phyloP scores from a whole-genome alignment of 2,329 filamentous ascomycete genomes.

The Verticillium alfalfae region DNA sequence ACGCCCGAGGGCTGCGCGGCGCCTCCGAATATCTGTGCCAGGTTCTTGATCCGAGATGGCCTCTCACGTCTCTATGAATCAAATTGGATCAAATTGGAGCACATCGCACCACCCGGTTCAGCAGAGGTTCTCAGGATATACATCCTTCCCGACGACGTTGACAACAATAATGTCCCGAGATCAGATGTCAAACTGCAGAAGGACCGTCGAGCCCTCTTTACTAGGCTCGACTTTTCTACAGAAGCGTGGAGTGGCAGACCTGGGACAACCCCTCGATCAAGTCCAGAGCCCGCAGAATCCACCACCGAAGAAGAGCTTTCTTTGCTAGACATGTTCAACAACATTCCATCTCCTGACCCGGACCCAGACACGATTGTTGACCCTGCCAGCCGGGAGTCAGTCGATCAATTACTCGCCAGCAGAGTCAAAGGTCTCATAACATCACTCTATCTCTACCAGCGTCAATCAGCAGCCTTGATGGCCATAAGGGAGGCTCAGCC shows the following conservation, averaged over 20 bases:
- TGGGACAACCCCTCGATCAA: slow-evolving; percentile 9
- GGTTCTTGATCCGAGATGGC: slow-evolving; percentile 12
- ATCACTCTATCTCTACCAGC: slow-evolving; percentile 70
- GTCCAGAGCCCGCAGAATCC: slow-evolving; percentile 23
- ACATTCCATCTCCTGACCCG: slow-evolving; percentile 62
- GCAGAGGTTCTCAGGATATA: slow-evolving; percentile 46
- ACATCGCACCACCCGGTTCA: slow-evolving; percentile 14
- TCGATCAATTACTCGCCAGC: slow-evolving; percentile 50
- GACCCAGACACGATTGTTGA: slow-evolving; percentile 41
- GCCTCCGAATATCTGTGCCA: neutral
- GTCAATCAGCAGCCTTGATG: slow-evolving; percentile 76
- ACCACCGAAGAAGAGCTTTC: slow-evolving; percentile 40
- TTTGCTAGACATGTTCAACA: slow-evolving; percentile 68
- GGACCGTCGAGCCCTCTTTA: slow-evolving; percentile 42
- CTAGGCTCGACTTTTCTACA: slow-evolving; percentile 48
- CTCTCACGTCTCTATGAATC: slow-evolving; percentile 20
- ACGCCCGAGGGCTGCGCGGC: neutral
- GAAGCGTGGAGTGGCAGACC: slow-evolving; percentile 48
- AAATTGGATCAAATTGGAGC: slow-evolving; percentile 39
- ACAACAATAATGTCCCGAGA: slow-evolving; percentile 46
- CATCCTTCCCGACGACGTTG: slow-evolving; percentile 61
- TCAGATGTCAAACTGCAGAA: slow-evolving; percentile 35
- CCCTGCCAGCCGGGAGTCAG: slow-evolving; percentile 43
- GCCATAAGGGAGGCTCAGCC: slow-evolving; percentile 70
- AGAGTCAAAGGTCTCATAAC: slow-evolving; percentile 55